These are phyloP conservation scores for Verticillium zaregamsianum DNA, from an alignment of 2,329 filamentous ascomycete species.

Conservation along the genomic window DNA sequence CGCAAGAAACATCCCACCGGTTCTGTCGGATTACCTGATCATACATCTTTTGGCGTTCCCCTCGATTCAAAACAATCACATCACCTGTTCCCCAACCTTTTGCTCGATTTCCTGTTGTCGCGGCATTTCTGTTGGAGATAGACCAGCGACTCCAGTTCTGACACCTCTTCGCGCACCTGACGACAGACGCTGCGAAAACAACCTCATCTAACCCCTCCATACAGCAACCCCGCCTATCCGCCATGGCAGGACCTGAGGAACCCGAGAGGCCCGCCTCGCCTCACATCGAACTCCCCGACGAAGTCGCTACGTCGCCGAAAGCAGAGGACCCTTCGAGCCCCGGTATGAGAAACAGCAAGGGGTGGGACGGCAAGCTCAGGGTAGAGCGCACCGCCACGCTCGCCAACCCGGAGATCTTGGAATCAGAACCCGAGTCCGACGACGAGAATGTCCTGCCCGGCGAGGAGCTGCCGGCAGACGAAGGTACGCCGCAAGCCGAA, in stretches of 20 bases:
- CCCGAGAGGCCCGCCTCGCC: constrained; percentile 30
- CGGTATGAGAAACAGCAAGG: constrained; percentile 55
- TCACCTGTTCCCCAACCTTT: background rate
- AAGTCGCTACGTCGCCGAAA: constrained; percentile 27
- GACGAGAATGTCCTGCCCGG: constrained; percentile 64
- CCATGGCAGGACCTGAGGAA: constrained; percentile 36
- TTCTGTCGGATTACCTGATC: background rate
- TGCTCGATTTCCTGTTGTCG: background rate
- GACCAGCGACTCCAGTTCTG: background rate
- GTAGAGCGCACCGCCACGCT: constrained; percentile 66
- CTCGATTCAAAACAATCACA: background rate
- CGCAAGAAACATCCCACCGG: background rate
- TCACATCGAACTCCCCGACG: constrained; percentile 47
- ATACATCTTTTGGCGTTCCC: background rate
- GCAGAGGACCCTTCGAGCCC: constrained; percentile 40
- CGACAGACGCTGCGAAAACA: background rate
- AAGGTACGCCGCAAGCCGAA: constrained; percentile 49
- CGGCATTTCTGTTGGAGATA: background rate
- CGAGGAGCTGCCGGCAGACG: constrained; percentile 75
- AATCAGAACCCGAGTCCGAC: constrained; percentile 75
- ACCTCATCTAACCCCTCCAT: background rate
- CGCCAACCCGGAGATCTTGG: constrained; percentile 72
- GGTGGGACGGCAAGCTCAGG: constrained; percentile 81
- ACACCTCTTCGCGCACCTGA: background rate
- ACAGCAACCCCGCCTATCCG: constrained; percentile 9